Conservation (phyloP, 2,329 filamentous ascomycete genomes). For the Aspergillus sp. region DNA sequence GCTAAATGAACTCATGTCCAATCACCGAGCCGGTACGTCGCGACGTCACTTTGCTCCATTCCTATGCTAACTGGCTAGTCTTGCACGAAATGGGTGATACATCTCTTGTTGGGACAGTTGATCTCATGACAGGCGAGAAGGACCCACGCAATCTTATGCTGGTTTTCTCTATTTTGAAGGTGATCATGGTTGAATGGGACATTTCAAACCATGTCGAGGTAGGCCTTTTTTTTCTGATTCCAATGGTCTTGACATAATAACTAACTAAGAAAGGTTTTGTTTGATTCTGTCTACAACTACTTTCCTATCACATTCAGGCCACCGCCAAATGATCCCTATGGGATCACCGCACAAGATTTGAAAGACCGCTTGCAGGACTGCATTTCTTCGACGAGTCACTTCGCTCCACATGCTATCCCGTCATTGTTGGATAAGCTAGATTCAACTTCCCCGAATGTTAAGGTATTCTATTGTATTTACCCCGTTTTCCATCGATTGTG, state of each 20-base stretch:
- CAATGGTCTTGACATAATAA: neutral
- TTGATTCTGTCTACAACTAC: constrained; percentile 70
- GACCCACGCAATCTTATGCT: constrained; percentile 70
- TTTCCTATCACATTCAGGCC: constrained; percentile 71
- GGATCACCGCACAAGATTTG: constrained; percentile 67
- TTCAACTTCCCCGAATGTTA: constrained; percentile 67
- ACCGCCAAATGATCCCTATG: constrained; percentile 68
- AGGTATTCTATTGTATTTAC: constrained; percentile 43
- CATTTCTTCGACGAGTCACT: constrained; percentile 61
- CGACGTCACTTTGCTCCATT: neutral
- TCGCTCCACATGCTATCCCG: constrained; percentile 68
- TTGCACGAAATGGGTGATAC: constrained; percentile 58
- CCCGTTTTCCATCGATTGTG: neutral
- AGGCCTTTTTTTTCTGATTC: constrained; percentile 10
- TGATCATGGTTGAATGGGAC: constrained; percentile 68
- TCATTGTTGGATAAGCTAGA: constrained; percentile 68
- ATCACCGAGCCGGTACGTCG: constrained; percentile 55
- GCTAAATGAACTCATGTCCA: constrained; percentile 61
- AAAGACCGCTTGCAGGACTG: constrained; percentile 65
- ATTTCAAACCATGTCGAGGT: constrained; percentile 61
- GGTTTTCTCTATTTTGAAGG: constrained; percentile 66
- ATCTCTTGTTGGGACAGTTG: constrained; percentile 61
- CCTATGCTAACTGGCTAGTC: constrained; percentile 35
- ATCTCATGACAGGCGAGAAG: constrained; percentile 67
- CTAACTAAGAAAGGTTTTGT: constrained; percentile 48